Conservation (phyloP, 352 stramenopile species). For the Albugo laibachii region DNA sequence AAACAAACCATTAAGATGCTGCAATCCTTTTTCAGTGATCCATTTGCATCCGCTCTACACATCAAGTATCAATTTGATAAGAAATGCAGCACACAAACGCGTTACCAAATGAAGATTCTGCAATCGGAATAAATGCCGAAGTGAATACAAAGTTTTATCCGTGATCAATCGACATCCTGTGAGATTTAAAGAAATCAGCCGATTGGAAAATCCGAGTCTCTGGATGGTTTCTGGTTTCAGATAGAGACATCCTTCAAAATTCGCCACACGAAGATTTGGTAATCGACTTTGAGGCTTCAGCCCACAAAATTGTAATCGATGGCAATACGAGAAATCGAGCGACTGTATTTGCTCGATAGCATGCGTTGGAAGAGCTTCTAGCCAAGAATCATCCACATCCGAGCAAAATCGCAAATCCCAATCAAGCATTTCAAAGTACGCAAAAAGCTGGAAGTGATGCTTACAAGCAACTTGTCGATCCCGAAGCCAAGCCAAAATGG, state of each 20-base stretch:
- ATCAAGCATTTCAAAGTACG: slow-evolving; percentile 27
- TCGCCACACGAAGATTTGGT: slow-evolving; percentile 8
- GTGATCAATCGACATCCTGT: slow-evolving; percentile 37
- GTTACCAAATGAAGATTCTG: slow-evolving; percentile 21
- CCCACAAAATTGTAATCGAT: slow-evolving; percentile 27
- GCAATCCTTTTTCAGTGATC: slow-evolving; percentile 31
- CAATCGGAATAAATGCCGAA: slow-evolving; percentile 18
- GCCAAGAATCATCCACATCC: slow-evolving; percentile 44
- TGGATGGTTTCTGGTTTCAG: too few relatives aligned
- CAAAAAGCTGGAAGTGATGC: slow-evolving; percentile 28
- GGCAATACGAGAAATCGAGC: slow-evolving; percentile 34
- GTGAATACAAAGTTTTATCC: slow-evolving; percentile 22
- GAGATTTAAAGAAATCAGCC: slow-evolving; percentile 31
- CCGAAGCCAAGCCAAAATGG: slow-evolving; percentile 29
- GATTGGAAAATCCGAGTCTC: slow-evolving; percentile 25
- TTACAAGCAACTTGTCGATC: slow-evolving; percentile 28
- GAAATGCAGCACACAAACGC: not conserved
- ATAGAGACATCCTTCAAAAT: too few relatives aligned
- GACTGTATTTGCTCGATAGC: slow-evolving; percentile 28
- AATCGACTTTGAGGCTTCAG: slow-evolving; percentile 15
- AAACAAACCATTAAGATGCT: slow-evolving; percentile 18
- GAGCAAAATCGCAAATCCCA: slow-evolving; percentile 28
- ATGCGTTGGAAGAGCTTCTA: slow-evolving; percentile 21
- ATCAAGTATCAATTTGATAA: not conserved
- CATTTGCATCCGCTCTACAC: slow-evolving; percentile 24